Evolutionary conservation across 108 stramenopile species (phyloP).

Genomic region (Asterionellopsis glacialis): DNA sequence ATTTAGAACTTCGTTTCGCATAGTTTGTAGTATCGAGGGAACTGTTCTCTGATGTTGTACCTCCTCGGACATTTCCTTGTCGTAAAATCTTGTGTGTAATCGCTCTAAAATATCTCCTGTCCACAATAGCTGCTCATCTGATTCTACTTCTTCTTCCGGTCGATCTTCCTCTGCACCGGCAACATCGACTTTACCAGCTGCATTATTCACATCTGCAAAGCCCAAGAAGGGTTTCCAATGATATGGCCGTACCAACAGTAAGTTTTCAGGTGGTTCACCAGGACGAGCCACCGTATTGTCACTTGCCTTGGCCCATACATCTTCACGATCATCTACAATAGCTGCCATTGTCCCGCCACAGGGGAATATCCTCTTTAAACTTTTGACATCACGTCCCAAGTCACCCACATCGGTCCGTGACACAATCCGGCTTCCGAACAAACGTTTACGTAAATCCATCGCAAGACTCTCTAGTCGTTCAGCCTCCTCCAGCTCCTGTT

Average conservation of each 20-base stretch:
- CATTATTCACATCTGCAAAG: slow-evolving; percentile 87
- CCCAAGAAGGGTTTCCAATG: slow-evolving; percentile 75
- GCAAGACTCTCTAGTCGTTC: slow-evolving; percentile 64
- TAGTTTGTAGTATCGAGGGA: slow-evolving; percentile 46
- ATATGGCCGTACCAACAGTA: slow-evolving; percentile 74
- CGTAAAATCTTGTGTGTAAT: slow-evolving; percentile 62
- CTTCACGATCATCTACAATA: slow-evolving; percentile 86
- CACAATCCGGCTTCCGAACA: slow-evolving; percentile 86
- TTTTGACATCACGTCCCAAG: slow-evolving; percentile 78
- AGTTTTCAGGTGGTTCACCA: slow-evolving; percentile 83
- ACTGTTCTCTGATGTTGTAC: slow-evolving; percentile 27
- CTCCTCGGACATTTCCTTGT: slow-evolving; percentile 23
- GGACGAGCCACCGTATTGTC: slow-evolving; percentile 50
- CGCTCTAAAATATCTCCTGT: slow-evolving; percentile 56
- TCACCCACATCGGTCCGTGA: slow-evolving; percentile 84
- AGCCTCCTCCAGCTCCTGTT: slow-evolving; percentile 39
- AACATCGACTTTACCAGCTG: slow-evolving; percentile 59
- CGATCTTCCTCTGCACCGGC: slow-evolving; percentile 22
- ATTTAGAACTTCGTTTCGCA: slow-evolving; percentile 51
- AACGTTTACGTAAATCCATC: slow-evolving; percentile 41
- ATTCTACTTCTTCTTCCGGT: slow-evolving; percentile 24
- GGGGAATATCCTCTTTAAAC: slow-evolving; percentile 77
- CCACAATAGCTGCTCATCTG: slow-evolving; percentile 64
- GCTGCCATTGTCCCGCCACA: slow-evolving; percentile 84
- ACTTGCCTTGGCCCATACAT: slow-evolving; percentile 86